These are phyloP conservation scores for Mortierella claussenii DNA, from an alignment of 192 early-diverging fungal genomes.

Conservation along the genomic window DNA sequence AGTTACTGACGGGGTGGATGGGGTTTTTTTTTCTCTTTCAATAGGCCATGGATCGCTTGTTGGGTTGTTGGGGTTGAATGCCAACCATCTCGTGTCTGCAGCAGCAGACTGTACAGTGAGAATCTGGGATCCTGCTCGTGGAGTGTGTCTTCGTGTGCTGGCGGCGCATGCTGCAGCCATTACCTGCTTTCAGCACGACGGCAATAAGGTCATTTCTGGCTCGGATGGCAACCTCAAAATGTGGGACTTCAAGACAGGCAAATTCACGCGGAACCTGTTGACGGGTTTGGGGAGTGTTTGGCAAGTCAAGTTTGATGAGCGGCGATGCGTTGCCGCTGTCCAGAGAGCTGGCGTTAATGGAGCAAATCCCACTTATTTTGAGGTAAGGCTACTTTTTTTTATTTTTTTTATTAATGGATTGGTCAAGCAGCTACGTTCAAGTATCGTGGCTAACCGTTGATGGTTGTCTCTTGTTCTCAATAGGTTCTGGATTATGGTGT, in stretches of 20 bases:
- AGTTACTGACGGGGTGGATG: no score
- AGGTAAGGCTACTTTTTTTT: no score
- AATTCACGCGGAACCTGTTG: conserved; percentile 85
- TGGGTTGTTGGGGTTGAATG: conserved; percentile 88
- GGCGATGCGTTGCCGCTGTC: conserved; percentile 83
- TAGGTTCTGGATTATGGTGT: conserved; percentile 77
- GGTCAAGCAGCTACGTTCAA: no score
- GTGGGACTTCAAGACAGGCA: conserved; percentile 94
- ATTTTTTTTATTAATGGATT: no score
- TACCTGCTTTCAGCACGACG: conserved; percentile 98
- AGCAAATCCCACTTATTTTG: conserved; percentile 75
- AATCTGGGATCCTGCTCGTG: conserved; percentile 85
- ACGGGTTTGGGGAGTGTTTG: conserved; percentile 88
- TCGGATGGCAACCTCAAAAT: conserved; percentile 94
- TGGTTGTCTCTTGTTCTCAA: background rate
- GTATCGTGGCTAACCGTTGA: no score
- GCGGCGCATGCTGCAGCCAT: conserved; percentile 90
- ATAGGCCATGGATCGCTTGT: conserved; percentile 94
- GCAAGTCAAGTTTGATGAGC: conserved; percentile 93
- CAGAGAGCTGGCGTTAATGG: conserved; percentile 55
- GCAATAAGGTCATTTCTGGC: conserved; percentile 91
- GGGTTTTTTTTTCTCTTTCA: conserved; percentile 3
- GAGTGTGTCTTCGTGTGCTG: conserved; percentile 70
- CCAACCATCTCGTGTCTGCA: conserved; percentile 90
- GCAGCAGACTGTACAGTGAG: conserved; percentile 95